Evolutionary conservation across 371 early-diverging fungal genomes (phyloP), one percentile per base, ranked within the genome.

Genomic region (Blakeslea trispora): DNA sequence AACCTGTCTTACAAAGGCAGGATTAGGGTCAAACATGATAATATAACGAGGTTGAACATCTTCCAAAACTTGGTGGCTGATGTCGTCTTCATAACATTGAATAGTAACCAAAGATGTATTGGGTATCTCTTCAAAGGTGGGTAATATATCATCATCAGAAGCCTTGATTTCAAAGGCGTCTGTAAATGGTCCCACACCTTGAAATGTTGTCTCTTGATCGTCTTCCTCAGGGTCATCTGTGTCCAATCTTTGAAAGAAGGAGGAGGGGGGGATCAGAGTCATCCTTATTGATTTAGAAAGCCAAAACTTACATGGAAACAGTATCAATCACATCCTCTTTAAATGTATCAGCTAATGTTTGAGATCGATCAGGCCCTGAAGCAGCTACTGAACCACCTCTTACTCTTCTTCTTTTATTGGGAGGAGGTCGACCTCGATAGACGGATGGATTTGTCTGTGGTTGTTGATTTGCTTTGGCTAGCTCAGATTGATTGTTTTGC

Each of bases 1-100:
- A 4, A 96, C 72, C 32, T 90, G 81, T 15, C 98, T 83, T 18
- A 98, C 82, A 77, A 95, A 94, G 1, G 83, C 84, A 0, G 93
- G 83, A 51, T 93, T 85, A 0, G 96, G 94, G 61, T 95, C 92
- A 63, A 92, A 95, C 85, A 97, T 84, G 24, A 98, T 81, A 22
- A 98, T 86, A 48, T 85, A 89, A 19, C 83, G 67, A 9, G 98
- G 98, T 24, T 81, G 64, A n/a, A 88, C 55, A 15, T 83, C 77
- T 54, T 89, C 80, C 46, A 97, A 64, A 0, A 89, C 42, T 32
- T 66, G 66, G 9, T 74, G 72, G 50, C 82, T 82, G 0, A 61
- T 52, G 46, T 81, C 79, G 15, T 77, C 79, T 2, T 72, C 68
- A 55, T 89, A 92, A 24, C 87, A 79, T 23, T 88, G 86, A 11